Conservation (phyloP, 169 alveolate species). For the Eimeria zaria region DNA sequence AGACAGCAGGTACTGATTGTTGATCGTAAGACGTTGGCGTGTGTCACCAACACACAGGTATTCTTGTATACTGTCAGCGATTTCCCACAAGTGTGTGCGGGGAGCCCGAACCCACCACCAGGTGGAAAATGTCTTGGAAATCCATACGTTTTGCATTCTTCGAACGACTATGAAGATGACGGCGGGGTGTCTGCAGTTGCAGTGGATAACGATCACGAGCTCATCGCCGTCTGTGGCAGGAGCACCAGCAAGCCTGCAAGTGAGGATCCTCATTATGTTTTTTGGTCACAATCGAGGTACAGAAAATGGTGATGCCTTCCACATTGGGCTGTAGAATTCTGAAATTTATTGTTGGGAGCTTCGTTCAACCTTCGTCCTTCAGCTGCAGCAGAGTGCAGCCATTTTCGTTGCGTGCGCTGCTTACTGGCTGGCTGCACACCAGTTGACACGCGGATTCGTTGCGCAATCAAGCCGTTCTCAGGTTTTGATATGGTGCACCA, state of each 20-base stretch:
- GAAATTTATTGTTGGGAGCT: background rate
- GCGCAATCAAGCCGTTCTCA: background rate
- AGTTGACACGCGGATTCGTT: background rate
- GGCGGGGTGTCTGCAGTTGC: constrained; percentile 71
- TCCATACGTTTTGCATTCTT: constrained; percentile 38
- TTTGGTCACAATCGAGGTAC: background rate
- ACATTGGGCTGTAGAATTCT: background rate
- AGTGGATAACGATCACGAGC: constrained; percentile 59
- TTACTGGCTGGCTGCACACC: background rate
- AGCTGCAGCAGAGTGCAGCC: background rate
- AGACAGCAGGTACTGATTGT: constrained; percentile 69
- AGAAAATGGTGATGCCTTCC: background rate
- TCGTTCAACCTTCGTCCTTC: background rate
- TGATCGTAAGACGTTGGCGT: constrained; percentile 31
- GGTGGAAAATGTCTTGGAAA: background rate
- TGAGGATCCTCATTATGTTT: background rate
- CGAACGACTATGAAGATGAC: constrained; percentile 50
- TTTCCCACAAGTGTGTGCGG: constrained; percentile 24
- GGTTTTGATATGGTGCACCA: background rate
- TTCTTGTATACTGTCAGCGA: constrained; percentile 18
- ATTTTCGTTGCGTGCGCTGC: background rate
- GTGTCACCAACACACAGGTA: constrained; percentile 64
- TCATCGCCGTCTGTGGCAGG: constrained; percentile 73
- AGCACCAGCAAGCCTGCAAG: constrained; percentile 67
- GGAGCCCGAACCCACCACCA: background rate